phyloP scores from a whole-genome alignment of 2,329 filamentous ascomycete species.

The Paracoccidioides brasiliensis region DNA sequence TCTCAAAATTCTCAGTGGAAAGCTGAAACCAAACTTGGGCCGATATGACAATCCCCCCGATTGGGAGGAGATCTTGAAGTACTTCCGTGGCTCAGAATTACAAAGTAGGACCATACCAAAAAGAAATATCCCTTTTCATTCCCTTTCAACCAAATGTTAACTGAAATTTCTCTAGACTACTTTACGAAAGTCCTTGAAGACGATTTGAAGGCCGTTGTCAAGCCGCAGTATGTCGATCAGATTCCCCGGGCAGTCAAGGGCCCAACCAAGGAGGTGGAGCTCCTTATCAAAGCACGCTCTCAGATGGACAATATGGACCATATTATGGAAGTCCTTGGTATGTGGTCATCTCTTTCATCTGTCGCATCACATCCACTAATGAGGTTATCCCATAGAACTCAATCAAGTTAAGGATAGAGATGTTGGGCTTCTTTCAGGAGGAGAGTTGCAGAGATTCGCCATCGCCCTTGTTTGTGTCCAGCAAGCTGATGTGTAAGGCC shows the following conservation, averaged over 20 bases:
- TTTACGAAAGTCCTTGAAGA: constrained; percentile 98
- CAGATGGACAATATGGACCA: constrained; percentile 69
- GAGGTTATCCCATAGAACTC: constrained; percentile 46
- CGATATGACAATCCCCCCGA: constrained; percentile 92
- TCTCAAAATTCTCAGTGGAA: constrained; percentile 94
- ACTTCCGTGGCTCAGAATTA: constrained; percentile 93
- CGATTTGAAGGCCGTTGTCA: constrained; percentile 92
- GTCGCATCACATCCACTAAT: neutral
- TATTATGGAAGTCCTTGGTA: constrained; percentile 65
- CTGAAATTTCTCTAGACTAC: constrained; percentile 53
- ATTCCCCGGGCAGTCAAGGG: constrained; percentile 85
- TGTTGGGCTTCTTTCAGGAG: constrained; percentile 79
- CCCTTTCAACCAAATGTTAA: neutral
- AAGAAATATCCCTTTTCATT: neutral
- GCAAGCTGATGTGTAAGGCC: constrained; percentile 67
- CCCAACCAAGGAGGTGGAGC: constrained; percentile 63
- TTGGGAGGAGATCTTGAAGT: constrained; percentile 97
- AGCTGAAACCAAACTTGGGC: constrained; percentile 95
- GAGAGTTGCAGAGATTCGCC: constrained; percentile 95
- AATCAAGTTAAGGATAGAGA: constrained; percentile 86
- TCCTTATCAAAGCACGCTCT: constrained; percentile 61
- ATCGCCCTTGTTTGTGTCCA: constrained; percentile 94
- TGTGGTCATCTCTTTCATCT: neutral
- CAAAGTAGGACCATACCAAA: constrained; percentile 55
- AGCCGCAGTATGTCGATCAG: constrained; percentile 98